A percentile compares a stretch with the other conserved stretches of the same genome.
These are phyloP conservation scores for Neurospora sp. DNA, from an alignment of 2,329 filamentous ascomycete genomes.

Conservation along the genomic window DNA sequence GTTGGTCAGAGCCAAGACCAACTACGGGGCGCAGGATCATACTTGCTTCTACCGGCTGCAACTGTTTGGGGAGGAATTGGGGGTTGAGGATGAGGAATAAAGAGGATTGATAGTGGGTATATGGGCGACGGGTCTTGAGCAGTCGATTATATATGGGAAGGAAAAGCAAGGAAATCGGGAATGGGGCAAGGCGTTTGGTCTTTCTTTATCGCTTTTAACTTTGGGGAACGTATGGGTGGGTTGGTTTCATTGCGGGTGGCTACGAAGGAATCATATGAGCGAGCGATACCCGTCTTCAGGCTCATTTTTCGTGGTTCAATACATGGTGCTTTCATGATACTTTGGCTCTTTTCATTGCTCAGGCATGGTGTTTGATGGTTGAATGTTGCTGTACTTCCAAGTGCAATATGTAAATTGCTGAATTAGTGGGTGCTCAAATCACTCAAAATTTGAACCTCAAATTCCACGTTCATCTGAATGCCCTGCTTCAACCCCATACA, in stretches of 20 bases:
- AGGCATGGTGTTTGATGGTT: not conserved
- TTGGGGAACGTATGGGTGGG: not conserved
- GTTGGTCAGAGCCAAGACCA: slow-evolving; percentile 45
- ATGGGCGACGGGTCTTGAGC: not conserved
- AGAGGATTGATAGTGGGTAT: not conserved
- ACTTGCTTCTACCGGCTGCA: slow-evolving; percentile 59
- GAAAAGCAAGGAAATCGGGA: not conserved
- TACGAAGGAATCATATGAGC: not conserved
- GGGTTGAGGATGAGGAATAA: not conserved
- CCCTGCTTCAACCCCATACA: not conserved
- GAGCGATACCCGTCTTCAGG: not conserved
- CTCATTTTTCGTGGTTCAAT: not conserved
- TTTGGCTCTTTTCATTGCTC: not conserved
- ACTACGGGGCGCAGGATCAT: slow-evolving; percentile 47
- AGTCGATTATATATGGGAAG: not conserved
- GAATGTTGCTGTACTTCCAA: not conserved
- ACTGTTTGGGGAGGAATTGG: slow-evolving; percentile 38
- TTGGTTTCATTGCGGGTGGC: not conserved
- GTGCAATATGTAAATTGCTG: not conserved
- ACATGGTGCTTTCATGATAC: not conserved
- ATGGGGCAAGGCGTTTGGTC: not conserved
- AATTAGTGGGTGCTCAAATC: not conserved
- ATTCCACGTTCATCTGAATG: not conserved
- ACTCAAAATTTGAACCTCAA: not conserved
- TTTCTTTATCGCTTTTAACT: not conserved